Base-by-base conservation (phyloP, 257 asterid genomes). In the Solanum neorickii region DNA sequence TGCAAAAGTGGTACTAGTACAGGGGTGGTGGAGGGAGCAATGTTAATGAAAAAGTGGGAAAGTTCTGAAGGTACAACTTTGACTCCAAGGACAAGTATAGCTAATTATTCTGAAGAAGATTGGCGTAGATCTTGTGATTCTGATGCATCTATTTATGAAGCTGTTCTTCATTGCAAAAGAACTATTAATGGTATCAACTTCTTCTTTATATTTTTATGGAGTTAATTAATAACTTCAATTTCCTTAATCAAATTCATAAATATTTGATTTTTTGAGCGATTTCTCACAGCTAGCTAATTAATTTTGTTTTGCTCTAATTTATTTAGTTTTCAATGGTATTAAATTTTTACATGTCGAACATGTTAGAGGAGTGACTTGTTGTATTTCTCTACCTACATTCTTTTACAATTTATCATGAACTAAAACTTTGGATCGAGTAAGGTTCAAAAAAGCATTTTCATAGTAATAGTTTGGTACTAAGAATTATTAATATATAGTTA, bases 101-200 rank as follows among this genome's bases (percentile, higher is more conserved):
- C 96, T 5, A 74, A 74, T 74, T 93, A 89, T 76, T 94, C 97
- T 6, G 90, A 86, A 35, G 96, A 94, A 73, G 90, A 90, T 59
- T 94, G 97, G 96, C 91, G 98, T 7, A 91, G 94, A 70, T 96
- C 98, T 37, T 95, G 97, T 85, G 99, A 96, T 87, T 96, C 99
- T 3, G 98, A 96, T 91, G 92, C 93, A 90, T 95, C 98, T 12
- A 96, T 96, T 82, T 86, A 92, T 87, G 99, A 96, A 89, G 99
- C 99, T 7, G 97, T 96, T 49, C 97, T 95, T 56, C 98, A 96
- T 66, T 96, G 99, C 91, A 96, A 96, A 88, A 94, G 92, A 93
- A 96, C 96, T 86, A 84, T 84, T 66, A 74, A 74, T 39, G 93
- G 92, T 56, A 93, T 29, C n/a, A 5, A 7, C 60, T 9, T 46